These are phyloP conservation scores for Cladophialophora bantiana DNA, from an alignment of 2,329 filamentous ascomycete genomes.

Conservation along the genomic window DNA sequence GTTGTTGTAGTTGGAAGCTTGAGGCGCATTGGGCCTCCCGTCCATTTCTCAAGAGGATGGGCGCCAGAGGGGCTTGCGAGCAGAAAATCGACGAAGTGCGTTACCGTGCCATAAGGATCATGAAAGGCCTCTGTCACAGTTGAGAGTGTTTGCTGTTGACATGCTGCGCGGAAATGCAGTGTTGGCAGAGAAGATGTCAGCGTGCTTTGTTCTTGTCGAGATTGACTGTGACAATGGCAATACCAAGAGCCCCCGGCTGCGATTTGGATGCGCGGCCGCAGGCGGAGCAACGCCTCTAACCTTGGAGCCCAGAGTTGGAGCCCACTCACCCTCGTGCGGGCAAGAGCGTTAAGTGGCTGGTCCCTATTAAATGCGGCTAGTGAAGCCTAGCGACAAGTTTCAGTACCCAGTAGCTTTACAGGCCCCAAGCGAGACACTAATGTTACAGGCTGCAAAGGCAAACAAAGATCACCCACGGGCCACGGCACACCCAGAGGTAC, in stretches of 20 bases:
- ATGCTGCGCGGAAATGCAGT: constrained; percentile 9
- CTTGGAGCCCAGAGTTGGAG: constrained; percentile 5
- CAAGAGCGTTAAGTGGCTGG: constrained; percentile 10
- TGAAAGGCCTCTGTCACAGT: constrained; percentile 13
- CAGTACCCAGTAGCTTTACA: constrained; percentile 3
- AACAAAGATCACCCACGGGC: not conserved
- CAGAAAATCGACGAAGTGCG: constrained; percentile 15
- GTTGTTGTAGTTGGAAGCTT: constrained; percentile 44
- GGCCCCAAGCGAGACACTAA: constrained; percentile 25
- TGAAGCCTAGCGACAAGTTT: constrained; percentile 14
- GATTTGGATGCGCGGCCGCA: constrained; percentile 23
- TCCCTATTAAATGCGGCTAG: constrained; percentile 11
- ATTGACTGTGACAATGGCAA: constrained; percentile 15
- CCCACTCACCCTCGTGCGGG: constrained; percentile 11
- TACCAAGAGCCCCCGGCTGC: constrained; percentile 11
- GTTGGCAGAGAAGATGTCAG: constrained; percentile 18
- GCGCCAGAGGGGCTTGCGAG: constrained; percentile 26
- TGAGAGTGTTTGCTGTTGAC: constrained; percentile 13
- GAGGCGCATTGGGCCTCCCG: constrained; percentile 37
- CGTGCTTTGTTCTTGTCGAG: constrained; percentile 15
- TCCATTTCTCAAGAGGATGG: constrained; percentile 32
- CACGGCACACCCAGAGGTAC: not conserved
- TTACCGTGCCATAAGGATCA: constrained; percentile 22
- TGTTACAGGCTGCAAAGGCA: constrained; percentile 24
- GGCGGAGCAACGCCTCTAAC: constrained; percentile 17